phyloP scores from a whole-genome alignment of 495 filamentous ascomycete species.

The Venustampulla echinocandica region DNA sequence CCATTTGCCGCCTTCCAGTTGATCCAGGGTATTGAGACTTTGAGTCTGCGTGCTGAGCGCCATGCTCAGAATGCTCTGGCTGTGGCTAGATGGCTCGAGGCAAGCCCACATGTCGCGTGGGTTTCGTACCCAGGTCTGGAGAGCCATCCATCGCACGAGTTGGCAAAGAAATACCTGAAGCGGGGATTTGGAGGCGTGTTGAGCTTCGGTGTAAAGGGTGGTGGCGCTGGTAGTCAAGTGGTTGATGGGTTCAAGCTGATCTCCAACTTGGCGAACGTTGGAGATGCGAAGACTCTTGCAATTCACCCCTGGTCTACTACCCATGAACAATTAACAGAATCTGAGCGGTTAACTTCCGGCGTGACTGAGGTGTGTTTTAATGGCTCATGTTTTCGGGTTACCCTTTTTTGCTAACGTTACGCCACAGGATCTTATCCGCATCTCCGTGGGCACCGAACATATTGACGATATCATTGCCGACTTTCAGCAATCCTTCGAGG shows the following conservation, averaged over 20 bases:
- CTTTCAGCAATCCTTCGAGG: constrained; percentile 84
- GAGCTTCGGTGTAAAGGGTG: constrained; percentile 89
- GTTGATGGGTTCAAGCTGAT: constrained; percentile 95
- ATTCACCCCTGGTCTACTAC: constrained; percentile 97
- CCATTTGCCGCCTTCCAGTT: constrained; percentile 96
- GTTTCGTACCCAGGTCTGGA: constrained; percentile 88
- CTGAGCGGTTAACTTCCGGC: constrained; percentile 74
- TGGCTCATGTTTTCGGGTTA: constrained; percentile 4
- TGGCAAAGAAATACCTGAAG: constrained; percentile 83
- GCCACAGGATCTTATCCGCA: constrained; percentile 74
- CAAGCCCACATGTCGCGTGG: constrained; percentile 61
- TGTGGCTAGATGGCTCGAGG: constrained; percentile 77
- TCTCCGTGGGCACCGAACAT: constrained; percentile 94
- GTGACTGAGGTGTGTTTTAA: constrained; percentile 58
- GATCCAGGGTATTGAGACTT: constrained; percentile 81
- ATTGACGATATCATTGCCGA: constrained; percentile 98
- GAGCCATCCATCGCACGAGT: constrained; percentile 68
- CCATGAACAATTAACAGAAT: constrained; percentile 83
- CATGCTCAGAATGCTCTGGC: constrained; percentile 80
- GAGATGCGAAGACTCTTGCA: constrained; percentile 82
- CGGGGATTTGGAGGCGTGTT: constrained; percentile 88
- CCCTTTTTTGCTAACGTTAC: constrained; percentile 8
- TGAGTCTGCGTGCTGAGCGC: constrained; percentile 76
- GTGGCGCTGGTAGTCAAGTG: constrained; percentile 70
- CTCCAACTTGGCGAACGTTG: constrained; percentile 78